A percentile compares a stretch with the other conserved stretches of the same genome.
phyloP scores from a whole-genome alignment of 805 yeast genomes.

The Ogataea glucozyma region DNA sequence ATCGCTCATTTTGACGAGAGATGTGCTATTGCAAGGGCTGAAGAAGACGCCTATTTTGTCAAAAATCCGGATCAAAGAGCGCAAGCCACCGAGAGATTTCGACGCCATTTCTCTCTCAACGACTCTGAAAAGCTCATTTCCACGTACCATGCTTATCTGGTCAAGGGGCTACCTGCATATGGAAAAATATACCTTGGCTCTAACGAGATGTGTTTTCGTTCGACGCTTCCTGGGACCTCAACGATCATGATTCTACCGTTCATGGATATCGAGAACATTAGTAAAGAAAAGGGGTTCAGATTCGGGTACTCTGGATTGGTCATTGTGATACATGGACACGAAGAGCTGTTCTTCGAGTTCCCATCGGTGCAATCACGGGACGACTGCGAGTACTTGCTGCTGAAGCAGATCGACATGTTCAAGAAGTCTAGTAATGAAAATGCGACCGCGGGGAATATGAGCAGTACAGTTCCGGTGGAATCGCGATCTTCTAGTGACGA shows the following conservation, averaged over 20 bases:
- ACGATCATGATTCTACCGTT: slow-evolving; percentile 85
- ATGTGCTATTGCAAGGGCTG: slow-evolving; percentile 39
- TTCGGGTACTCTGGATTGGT: slow-evolving; percentile 73
- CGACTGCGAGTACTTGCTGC: slow-evolving; percentile 62
- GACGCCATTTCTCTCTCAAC: slow-evolving; percentile 63
- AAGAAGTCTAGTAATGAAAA: slow-evolving; percentile 28
- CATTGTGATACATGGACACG: slow-evolving; percentile 69
- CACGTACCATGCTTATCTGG: slow-evolving; percentile 68
- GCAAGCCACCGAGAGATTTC: slow-evolving; percentile 58
- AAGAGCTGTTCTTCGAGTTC: slow-evolving; percentile 77
- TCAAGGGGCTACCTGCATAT: slow-evolving; percentile 72
- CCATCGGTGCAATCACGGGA: slow-evolving; percentile 63
- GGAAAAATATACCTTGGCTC: slow-evolving; percentile 80
- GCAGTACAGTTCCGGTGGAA: too few relatives aligned
- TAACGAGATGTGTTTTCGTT: slow-evolving; percentile 72
- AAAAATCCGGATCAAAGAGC: slow-evolving; percentile 44
- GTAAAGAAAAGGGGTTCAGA: slow-evolving; percentile 65
- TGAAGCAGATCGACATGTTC: slow-evolving; percentile 49
- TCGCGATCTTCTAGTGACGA: slow-evolving; percentile 30
- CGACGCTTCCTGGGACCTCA: slow-evolving; percentile 72
- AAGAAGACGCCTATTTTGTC: slow-evolving; percentile 52
- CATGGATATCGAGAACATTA: slow-evolving; percentile 66
- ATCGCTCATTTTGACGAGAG: slow-evolving; percentile 55
- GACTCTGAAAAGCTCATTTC: slow-evolving; percentile 55
- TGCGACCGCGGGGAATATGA: slow-evolving; percentile 7